Base-by-base conservation (phyloP, 345 rosid genomes). In the Psidium friedrichsthalianum region DNA sequence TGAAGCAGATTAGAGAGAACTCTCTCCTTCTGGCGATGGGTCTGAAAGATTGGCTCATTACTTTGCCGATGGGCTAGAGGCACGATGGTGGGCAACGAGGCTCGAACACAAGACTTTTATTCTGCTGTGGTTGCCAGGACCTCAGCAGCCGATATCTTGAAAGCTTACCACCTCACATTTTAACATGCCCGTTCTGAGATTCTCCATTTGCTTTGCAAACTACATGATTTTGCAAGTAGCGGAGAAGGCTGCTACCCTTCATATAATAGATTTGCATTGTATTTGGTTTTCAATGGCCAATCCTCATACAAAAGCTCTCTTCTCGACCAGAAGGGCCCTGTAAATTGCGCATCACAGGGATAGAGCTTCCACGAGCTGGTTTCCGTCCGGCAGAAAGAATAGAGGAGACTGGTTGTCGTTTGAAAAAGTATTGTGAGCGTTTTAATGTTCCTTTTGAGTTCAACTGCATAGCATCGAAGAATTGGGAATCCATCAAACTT, bases 1-100 rank as follows among this genome's bases (percentile, higher is more conserved):
- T 96, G 59, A 94, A 92, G 90, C 98, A 94, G 93, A 94, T 94
- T 86, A 90, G 93, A 91, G 90, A 94, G 86, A 94, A 92, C 82
- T 88, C 94, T 74, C 98, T 7, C 92, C 92, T 55, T 61, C 57
- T 4, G 98, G 99, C n/a, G 98, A 94, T 88, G 94, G 94, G 9
- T 89, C 94, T 83, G 98, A 96, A 88, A 93, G 99, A 85, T 54
- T 96, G 84, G 98, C 99, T 69, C 91, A 95, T 92, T 93, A 84
- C 92, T 96, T 96, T 54, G 98, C 96, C 40, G 91, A 92, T 89
- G 98, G 94, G 40, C 96, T 96, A 18, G 95, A 95, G 89, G 94
- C 94, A 4, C 96, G 98, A 51, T 96, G 86, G 90, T 86, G 56
- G 95, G 95, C 21, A 87, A 87, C 11, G 93, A 92, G 25, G 47